A percentile compares a stretch with the other conserved stretches of the same genome.
These are phyloP conservation scores for Phytophthora sp. DNA, from an alignment of 352 stramenopile species.

Conservation along the genomic window DNA sequence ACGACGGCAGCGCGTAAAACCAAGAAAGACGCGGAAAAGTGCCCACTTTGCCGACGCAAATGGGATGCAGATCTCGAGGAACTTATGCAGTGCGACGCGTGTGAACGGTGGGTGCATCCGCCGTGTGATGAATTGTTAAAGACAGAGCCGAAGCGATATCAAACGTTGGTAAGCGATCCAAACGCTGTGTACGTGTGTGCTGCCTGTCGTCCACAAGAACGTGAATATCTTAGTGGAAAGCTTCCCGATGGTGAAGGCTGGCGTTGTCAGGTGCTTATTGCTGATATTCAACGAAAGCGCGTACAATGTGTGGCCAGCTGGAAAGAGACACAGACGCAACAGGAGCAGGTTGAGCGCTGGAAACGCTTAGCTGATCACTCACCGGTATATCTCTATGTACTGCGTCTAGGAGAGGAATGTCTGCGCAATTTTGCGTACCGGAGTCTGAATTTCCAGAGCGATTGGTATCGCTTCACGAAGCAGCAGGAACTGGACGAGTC, in stretches of 20 bases:
- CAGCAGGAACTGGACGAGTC: constrained; percentile 48
- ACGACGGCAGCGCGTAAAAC: constrained; percentile 49
- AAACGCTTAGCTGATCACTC: constrained; percentile 77
- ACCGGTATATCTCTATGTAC: constrained; percentile 82
- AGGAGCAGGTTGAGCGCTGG: constrained; percentile 66
- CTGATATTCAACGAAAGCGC: constrained; percentile 75
- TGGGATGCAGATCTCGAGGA: constrained; percentile 80
- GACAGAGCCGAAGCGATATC: constrained; percentile 63
- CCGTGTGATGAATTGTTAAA: constrained; percentile 71
- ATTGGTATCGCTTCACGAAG: constrained; percentile 67
- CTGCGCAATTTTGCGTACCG: constrained; percentile 77
- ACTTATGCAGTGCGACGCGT: constrained; percentile 89
- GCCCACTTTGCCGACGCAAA: constrained; percentile 73
- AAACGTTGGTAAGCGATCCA: constrained; percentile 66
- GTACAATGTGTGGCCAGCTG: constrained; percentile 65
- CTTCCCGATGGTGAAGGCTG: constrained; percentile 45
- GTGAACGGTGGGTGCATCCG: constrained; percentile 86
- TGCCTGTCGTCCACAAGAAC: constrained; percentile 66
- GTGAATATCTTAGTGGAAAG: constrained; percentile 47
- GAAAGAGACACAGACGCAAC: constrained; percentile 67
- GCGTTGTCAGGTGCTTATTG: constrained; percentile 75
- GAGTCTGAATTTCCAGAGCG: constrained; percentile 80
- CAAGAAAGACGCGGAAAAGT: constrained; percentile 75
- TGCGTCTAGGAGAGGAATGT: constrained; percentile 85
- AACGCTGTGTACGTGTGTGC: constrained; percentile 80